Conservation (phyloP, 129 eudicot genomes). For the Pulicaria dysenterica region DNA sequence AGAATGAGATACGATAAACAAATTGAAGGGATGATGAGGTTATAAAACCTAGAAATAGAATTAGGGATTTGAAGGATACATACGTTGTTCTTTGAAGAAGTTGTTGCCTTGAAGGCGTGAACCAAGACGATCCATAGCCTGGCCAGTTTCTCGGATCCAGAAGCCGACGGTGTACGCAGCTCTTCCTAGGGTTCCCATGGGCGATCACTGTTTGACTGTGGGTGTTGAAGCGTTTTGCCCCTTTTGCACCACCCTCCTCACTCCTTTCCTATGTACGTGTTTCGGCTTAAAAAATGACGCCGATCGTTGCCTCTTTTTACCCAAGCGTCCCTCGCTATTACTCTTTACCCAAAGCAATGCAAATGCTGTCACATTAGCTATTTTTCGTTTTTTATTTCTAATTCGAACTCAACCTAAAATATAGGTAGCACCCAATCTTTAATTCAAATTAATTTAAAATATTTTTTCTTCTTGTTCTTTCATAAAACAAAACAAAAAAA, state of each 20-base stretch:
- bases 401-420: too few relatives aligned
- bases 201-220: conserved; percentile 25
- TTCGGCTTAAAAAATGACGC: conserved; percentile 20
- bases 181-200: conserved; percentile 78
- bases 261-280: background rate
- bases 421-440: too few relatives aligned
- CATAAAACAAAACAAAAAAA: too few relatives aligned
- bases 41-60: background rate
- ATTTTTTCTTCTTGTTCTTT: too few relatives aligned
- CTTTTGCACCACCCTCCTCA: conserved; percentile 1
- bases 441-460: too few relatives aligned
- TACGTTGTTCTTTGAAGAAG: conserved; percentile 63
- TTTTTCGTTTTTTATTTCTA: too few relatives aligned
- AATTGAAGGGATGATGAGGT: background rate
- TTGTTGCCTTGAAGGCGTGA: conserved; percentile 67
- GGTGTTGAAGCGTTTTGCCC: background rate
- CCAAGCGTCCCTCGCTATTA: background rate
- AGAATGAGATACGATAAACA: conserved; percentile 5
- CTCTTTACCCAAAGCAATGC: too few relatives aligned
- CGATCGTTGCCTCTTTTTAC: background rate
- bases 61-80: conserved; percentile 20
- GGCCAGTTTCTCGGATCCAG: conserved; percentile 78
- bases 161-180: conserved; percentile 69
- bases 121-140: conserved; percentile 89
- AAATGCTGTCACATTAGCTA: too few relatives aligned